A percentile compares a stretch with the other conserved stretches of the same genome.
Evolutionary conservation across 78 protist species (phyloP).

Genomic region (Creolimax fragrantissima): DNA sequence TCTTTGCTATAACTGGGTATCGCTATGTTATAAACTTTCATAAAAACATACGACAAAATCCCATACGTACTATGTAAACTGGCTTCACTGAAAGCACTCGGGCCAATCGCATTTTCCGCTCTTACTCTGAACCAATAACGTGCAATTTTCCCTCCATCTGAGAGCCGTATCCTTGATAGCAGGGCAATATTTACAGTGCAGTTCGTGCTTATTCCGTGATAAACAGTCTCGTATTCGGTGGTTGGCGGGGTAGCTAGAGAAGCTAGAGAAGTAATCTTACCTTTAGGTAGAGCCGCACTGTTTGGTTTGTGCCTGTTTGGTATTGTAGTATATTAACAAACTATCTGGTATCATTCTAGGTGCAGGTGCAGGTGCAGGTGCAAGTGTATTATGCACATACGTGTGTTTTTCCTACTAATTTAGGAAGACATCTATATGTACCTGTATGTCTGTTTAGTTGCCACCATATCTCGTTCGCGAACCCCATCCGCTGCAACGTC

Average conservation of each 20-base stretch:
- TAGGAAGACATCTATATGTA: neutral
- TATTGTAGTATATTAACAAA: too few relatives aligned
- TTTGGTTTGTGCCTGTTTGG: too few relatives aligned
- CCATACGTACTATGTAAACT: neutral
- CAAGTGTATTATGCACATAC: too few relatives aligned
- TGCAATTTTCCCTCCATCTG: neutral
- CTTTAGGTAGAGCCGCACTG: too few relatives aligned
- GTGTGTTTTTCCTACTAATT: too few relatives aligned
- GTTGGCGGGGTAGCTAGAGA: too few relatives aligned
- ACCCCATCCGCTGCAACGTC: neutral
- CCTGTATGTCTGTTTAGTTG: neutral
- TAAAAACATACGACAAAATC: too few relatives aligned
- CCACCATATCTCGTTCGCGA: neutral
- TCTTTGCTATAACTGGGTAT: too few relatives aligned
- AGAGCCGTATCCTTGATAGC: neutral
- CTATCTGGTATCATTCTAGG: too few relatives aligned
- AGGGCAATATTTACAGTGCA: neutral
- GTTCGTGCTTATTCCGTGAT: neutral
- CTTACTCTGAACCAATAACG: neutral
- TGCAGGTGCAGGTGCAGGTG: too few relatives aligned
- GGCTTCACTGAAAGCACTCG: neutral
- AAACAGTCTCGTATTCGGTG: neutral
- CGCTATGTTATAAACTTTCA: too few relatives aligned
- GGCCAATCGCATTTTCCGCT: neutral
- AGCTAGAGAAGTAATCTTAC: too few relatives aligned